These are phyloP conservation scores for Tylopilus sp. DNA, from an alignment of 768 basidiomycete species.

Conservation along the genomic window DNA sequence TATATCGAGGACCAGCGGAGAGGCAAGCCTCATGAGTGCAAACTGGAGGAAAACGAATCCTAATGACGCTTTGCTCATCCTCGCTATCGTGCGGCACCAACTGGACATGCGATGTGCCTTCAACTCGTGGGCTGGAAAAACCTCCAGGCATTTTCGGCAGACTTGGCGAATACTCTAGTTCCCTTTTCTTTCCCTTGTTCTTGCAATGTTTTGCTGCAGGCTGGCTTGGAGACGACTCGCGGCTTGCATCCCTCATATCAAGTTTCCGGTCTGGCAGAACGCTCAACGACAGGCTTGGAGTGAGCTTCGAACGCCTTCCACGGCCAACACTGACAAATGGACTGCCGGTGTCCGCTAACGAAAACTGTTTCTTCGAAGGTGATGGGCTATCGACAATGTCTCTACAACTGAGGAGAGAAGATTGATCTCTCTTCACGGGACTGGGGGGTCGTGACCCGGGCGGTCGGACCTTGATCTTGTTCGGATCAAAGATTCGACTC, in stretches of 20 bases:
- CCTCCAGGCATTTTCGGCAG: constrained; percentile 1
- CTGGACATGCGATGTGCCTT: constrained; percentile 22
- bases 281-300: constrained; percentile 21
- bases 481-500: constrained; percentile 24
- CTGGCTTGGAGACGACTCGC: background rate
- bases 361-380: background rate
- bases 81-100: constrained; percentile 13
- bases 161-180: background rate
- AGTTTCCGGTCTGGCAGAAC: constrained; percentile 5
- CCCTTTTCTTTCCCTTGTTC: constrained; percentile 5
- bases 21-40: constrained; percentile 20
- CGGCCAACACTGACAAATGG: constrained; percentile 21
- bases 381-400: background rate
- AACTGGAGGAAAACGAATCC: constrained; percentile 16
- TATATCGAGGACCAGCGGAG: constrained; percentile 14
- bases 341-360: constrained; percentile 1
- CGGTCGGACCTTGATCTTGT: constrained; percentile 24
- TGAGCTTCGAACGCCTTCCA: constrained; percentile 17
- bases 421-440: constrained; percentile 10
- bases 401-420: background rate
- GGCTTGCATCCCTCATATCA: background rate
- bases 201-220: background rate
- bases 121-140: constrained; percentile 1
- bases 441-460: constrained; percentile 24
- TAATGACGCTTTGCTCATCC: constrained; percentile 10